Base-by-base conservation (phyloP, 2,329 filamentous ascomycete species). In the Fusarium austroafricanum region DNA sequence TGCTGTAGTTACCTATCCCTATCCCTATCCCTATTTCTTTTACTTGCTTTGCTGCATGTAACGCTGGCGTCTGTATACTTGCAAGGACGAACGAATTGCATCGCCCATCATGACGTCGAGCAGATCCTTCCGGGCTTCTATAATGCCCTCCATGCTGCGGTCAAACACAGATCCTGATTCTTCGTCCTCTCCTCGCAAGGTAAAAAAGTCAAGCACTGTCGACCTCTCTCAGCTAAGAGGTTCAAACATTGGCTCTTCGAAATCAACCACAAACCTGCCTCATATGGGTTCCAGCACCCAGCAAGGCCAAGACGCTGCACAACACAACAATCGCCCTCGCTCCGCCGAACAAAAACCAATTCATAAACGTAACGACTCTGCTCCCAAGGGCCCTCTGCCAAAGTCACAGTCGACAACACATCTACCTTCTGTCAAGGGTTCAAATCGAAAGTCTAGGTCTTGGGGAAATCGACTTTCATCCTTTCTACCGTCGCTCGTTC, bases 61-160 rank as follows among this genome's bases (percentile, higher is more conserved):
- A 74, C 71, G 72, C 71, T 71, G 72, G 73, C 67, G 62, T 70
- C 64, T 61, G 40, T 46, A 44, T 21, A 28, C 18, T 21, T 44
- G 49, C 35, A 26, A 29, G 37, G 33, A 45, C 31, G 26, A 56
- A 44, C 38, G 58, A 43, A 55, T 51, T 37, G 21, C 43, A 45
- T 55, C 39, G 67, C 77, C 77, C 78, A 79, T 72, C 71, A 83
- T 83, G 81, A 78, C 80, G 75, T 81, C 81, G 73, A 79, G 79
- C 80, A 83, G 82, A 80, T 82, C 79, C 65, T 75, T 78, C 71
- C 75, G 79, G 74, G 76, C 77, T 53, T 75, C 76, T 60, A 71
- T 77, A 54, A 74, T 81, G 67, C 74, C 77, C 68, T 75, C 79
- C 67, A 76, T 81, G 72, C 61, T 77, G 44, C 74, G 72, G 43